These are phyloP conservation scores for Agaricus subrufescens DNA, from an alignment of 768 basidiomycete species.

Conservation along the genomic window DNA sequence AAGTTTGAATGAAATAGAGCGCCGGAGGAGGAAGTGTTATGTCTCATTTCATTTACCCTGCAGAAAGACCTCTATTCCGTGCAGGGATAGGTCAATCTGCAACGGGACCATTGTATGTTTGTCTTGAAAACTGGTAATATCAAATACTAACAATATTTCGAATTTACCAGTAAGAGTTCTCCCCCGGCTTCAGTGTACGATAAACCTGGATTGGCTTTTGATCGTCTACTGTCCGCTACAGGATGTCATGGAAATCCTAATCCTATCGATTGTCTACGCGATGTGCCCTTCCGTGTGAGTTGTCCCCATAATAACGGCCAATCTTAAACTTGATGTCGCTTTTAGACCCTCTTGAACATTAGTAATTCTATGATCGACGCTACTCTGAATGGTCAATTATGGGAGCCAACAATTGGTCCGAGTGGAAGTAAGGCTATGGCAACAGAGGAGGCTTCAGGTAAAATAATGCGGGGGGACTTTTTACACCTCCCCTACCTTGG, in stretches of 20 bases:
- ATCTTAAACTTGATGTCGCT: not conserved
- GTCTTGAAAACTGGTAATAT: too few relatives aligned
- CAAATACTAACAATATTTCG: not conserved
- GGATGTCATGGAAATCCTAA: slow-evolving; percentile 35
- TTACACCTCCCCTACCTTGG: slow-evolving; percentile 48
- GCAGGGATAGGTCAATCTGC: slow-evolving; percentile 50
- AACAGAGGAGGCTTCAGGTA: slow-evolving; percentile 35
- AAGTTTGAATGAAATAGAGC: slow-evolving; percentile 26
- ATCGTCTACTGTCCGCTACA: slow-evolving; percentile 38
- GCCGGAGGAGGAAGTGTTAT: slow-evolving; percentile 49
- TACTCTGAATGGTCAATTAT: slow-evolving; percentile 50
- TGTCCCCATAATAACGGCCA: not conserved
- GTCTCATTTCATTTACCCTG: slow-evolving; percentile 41
- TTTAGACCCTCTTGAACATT: slow-evolving; percentile 42
- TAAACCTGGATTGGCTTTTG: slow-evolving; percentile 45
- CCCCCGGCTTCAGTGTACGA: slow-evolving; percentile 42
- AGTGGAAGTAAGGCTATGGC: slow-evolving; percentile 40
- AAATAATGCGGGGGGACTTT: slow-evolving; percentile 44
- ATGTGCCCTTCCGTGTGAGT: slow-evolving; percentile 39
- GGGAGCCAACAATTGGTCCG: slow-evolving; percentile 54
- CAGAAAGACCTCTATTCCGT: slow-evolving; percentile 36
- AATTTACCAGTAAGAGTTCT: slow-evolving; percentile 42
- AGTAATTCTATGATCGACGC: slow-evolving; percentile 40
- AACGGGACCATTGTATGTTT: slow-evolving; percentile 48
- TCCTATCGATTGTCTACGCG: slow-evolving; percentile 41